Percentiles rank a stretch among this genome's conserved stretches.
These are phyloP conservation scores for Boletus speciosus DNA, from an alignment of 768 basidiomycete genomes.

Conservation along the genomic window DNA sequence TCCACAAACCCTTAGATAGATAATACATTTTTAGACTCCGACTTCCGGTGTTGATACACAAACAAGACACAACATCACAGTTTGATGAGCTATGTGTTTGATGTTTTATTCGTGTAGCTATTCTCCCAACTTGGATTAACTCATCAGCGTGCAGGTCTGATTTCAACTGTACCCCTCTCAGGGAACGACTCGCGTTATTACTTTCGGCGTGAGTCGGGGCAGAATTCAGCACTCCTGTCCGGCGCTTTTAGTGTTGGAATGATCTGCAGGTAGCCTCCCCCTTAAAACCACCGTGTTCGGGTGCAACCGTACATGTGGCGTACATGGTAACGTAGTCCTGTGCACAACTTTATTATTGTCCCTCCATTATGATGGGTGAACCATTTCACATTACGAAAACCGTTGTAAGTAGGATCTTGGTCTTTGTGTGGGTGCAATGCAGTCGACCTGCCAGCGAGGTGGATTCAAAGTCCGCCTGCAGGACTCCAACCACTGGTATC, in stretches of 20 bases:
- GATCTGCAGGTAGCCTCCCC: neutral
- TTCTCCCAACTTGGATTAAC: too few relatives aligned
- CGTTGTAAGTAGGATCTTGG: too few relatives aligned
- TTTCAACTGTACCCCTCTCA: too few relatives aligned
- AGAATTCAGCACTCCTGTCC: neutral
- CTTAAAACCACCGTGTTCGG: neutral
- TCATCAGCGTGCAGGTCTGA: neutral
- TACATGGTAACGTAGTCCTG: neutral
- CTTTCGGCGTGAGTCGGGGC: neutral
- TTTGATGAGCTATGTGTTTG: neutral
- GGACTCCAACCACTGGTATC: slow-evolving; percentile 28
- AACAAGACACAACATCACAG: slow-evolving; percentile 21
- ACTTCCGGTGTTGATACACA: slow-evolving; percentile 26
- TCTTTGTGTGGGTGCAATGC: neutral
- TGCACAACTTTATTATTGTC: neutral
- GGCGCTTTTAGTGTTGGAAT: neutral
- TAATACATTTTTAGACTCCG: slow-evolving; percentile 34
- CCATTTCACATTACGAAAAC: neutral
- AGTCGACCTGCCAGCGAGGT: slow-evolving; percentile 6
- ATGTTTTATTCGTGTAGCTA: neutral
- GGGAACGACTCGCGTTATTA: neutral
- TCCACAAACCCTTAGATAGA: slow-evolving; percentile 16
- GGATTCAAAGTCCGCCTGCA: slow-evolving; percentile 23
- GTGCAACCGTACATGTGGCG: neutral
- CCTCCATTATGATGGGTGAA: slow-evolving; percentile 2